Evolutionary conservation across 148 eudicot genomes (phyloP).

Genomic region (Fallopia convolvulus): DNA sequence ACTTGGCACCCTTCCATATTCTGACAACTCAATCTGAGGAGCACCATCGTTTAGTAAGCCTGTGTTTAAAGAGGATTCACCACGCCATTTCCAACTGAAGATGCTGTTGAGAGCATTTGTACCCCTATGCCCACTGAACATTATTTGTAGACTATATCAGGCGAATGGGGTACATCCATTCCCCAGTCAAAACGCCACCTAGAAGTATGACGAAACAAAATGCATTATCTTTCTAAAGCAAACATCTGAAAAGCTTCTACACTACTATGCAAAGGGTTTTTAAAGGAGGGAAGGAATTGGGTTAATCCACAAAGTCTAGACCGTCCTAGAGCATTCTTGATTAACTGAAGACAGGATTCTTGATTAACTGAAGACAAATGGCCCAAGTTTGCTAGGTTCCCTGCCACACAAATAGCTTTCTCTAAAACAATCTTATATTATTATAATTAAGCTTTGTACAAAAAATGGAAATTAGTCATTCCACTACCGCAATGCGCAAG

Average conservation of each 20-base stretch:
- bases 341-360: not conserved
- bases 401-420: not conserved
- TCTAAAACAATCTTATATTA: too few species aligned
- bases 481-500: not conserved
- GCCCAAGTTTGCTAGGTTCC: not conserved
- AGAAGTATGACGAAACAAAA: not conserved
- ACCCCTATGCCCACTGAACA: conserved; percentile 75
- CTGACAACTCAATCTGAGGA: conserved; percentile 80
- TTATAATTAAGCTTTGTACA: not conserved
- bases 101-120: conserved; percentile 53
- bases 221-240: not conserved
- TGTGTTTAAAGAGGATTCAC: conserved; percentile 50
- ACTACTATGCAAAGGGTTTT: not conserved
- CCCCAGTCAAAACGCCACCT: conserved; percentile 24
- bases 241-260: not conserved
- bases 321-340: not conserved
- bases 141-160: conserved; percentile 48
- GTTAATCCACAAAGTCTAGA: not conserved
- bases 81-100: conserved; percentile 54
- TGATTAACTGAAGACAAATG: not conserved
- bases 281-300: not conserved
- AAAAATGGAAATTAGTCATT: not conserved
- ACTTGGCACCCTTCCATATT: conserved; percentile 66
- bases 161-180: conserved; percentile 61
- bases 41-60: conserved; percentile 49